A percentile compares a stretch with the other conserved stretches of the same genome.
phyloP scores from a whole-genome alignment of 352 stramenopile species.

The Globisporangium alternatum region DNA sequence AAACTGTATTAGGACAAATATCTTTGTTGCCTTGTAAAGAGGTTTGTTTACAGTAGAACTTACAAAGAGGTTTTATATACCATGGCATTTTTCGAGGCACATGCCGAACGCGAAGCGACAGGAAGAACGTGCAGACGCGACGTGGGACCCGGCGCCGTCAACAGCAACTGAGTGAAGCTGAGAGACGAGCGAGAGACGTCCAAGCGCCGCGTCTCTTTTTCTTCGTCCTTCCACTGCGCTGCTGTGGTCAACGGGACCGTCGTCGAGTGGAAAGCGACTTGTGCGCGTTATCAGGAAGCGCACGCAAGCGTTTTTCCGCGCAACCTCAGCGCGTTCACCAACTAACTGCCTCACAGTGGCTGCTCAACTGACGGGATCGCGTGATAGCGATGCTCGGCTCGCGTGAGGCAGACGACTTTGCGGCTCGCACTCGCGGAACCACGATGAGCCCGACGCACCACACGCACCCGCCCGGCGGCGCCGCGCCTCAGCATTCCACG shows the following conservation, averaged over 20 bases:
- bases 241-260: neutral
- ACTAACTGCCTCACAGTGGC: constrained; percentile 3
- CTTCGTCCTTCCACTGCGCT: neutral
- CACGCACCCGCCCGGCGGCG: neutral
- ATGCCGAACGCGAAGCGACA: constrained; percentile 1
- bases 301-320: constrained; percentile 8
- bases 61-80: no score
- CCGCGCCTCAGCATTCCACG: neutral
- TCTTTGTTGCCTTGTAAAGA: no score
- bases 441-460: constrained; percentile 13
- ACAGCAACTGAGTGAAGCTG: neutral
- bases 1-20: no score
- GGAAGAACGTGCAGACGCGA: neutral
- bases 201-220: neutral
- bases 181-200: neutral
- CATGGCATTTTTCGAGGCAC: no score
- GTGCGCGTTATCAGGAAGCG: neutral
- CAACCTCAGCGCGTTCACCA: neutral
- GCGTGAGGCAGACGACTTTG: neutral
- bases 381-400: neutral
- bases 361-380: neutral
- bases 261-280: neutral
- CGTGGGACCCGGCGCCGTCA: neutral
- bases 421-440: constrained; percentile 3
- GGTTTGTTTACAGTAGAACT: no score